phyloP scores from a whole-genome alignment of 495 filamentous ascomycete species.

The Geoglossum glabrum region DNA sequence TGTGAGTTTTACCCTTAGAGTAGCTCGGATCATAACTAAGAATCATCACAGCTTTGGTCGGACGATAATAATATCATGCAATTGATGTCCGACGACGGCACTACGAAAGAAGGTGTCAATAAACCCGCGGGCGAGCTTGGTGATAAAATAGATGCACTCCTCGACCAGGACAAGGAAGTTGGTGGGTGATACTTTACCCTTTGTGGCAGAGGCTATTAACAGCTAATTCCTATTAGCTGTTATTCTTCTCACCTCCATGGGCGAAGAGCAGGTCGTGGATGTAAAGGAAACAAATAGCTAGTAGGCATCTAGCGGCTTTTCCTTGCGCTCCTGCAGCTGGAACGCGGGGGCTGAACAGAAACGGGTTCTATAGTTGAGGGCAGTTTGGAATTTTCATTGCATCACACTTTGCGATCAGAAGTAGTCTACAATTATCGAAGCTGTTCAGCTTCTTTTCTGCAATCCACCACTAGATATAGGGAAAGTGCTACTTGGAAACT shows the following conservation, averaged over 20 bases:
- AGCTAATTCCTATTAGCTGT: slow-evolving; percentile 37
- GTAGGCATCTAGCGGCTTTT: slow-evolving; percentile 11
- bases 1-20: slow-evolving; percentile 32
- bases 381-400: slow-evolving; percentile 3
- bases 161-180: slow-evolving; percentile 57
- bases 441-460: background rate
- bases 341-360: background rate
- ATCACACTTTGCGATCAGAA: slow-evolving; percentile 1
- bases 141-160: slow-evolving; percentile 57
- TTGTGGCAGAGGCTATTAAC: background rate
- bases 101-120: slow-evolving; percentile 89
- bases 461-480: background rate
- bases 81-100: slow-evolving; percentile 64
- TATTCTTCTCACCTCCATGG: slow-evolving; percentile 85
- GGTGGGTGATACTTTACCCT: slow-evolving; percentile 33
- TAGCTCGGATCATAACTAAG: background rate
- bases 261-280: slow-evolving; percentile 80
- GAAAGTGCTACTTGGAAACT: slow-evolving; percentile 1
- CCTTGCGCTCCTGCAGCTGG: slow-evolving; percentile 4
- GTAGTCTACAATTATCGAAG: background rate
- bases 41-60: slow-evolving; percentile 50
- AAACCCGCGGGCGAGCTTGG: slow-evolving; percentile 75
- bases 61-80: slow-evolving; percentile 80
- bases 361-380: slow-evolving; percentile 9
- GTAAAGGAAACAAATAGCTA: slow-evolving; percentile 66